Evolutionary conservation across 495 filamentous ascomycete species (phyloP).

Genomic region (Penicillium lividum): DNA sequence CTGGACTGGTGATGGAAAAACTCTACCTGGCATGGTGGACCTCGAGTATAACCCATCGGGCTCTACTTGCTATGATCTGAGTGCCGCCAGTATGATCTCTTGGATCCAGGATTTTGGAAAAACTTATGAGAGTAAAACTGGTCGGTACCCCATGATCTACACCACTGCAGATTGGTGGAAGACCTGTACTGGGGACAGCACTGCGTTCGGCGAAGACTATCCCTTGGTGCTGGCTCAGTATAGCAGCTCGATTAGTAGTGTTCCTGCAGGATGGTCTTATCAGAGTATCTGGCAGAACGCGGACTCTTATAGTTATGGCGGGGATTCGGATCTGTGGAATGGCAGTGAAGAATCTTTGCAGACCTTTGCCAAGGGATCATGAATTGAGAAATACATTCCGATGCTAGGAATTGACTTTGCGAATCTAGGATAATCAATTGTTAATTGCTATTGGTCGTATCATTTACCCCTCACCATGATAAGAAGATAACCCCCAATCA

Average conservation of each 20-base stretch:
- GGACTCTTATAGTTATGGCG: conserved; percentile 31
- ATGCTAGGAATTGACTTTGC: too few relatives aligned
- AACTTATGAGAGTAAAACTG: conserved; percentile 52
- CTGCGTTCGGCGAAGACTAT: conserved; percentile 50
- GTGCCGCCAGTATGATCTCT: conserved; percentile 51
- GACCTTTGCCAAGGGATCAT: conserved; percentile 19
- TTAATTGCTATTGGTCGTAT: neutral
- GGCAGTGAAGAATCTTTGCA: conserved; percentile 20
- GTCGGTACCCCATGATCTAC: conserved; percentile 62
- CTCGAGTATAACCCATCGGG: conserved; percentile 55
- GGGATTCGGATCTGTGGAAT: conserved; percentile 33
- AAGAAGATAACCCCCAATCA: neutral
- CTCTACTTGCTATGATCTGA: conserved; percentile 55
- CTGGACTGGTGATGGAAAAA: conserved; percentile 62
- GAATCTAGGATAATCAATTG: too few relatives aligned
- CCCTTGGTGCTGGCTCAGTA: conserved; percentile 62
- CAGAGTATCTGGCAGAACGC: conserved; percentile 62
- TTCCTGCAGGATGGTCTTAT: conserved; percentile 60
- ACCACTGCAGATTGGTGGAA: conserved; percentile 63
- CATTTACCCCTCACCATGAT: conserved; percentile 6
- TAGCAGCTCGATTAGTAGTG: conserved; percentile 44
- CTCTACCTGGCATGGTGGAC: conserved; percentile 68
- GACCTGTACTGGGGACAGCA: conserved; percentile 59
- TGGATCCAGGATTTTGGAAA: conserved; percentile 64
- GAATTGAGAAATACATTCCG: neutral